A percentile compares a stretch with the other conserved stretches of the same genome.
These are phyloP conservation scores for Trametes cingulata DNA, from an alignment of 768 basidiomycete genomes.

Conservation along the genomic window DNA sequence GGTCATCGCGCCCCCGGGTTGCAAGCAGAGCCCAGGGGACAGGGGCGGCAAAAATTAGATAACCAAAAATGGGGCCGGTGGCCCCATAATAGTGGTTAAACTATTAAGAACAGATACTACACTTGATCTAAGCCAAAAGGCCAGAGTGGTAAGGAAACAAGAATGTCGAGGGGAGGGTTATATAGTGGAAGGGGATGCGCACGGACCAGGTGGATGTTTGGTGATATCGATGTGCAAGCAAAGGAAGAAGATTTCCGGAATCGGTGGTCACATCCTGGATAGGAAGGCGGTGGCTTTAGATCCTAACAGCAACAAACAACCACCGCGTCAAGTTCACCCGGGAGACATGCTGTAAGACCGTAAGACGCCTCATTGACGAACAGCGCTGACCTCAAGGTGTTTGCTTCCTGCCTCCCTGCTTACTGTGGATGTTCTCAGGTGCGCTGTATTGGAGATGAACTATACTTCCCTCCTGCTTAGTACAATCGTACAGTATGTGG, in stretches of 20 bases:
- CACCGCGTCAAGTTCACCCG: not conserved
- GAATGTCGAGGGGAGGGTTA: constrained; percentile 1
- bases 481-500: too few species aligned
- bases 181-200: constrained; percentile 6
- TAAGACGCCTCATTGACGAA: too few species aligned
- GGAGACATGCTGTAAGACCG: too few species aligned
- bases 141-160: constrained; percentile 47
- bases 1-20: constrained; percentile 31
- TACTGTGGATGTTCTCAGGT: too few species aligned
- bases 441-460: too few species aligned
- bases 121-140: constrained; percentile 78
- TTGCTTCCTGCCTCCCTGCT: too few species aligned
- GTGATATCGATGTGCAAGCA: not conserved
- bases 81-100: constrained; percentile 12
- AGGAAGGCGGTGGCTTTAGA: constrained; percentile 17
- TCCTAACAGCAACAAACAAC: constrained; percentile 10
- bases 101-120: constrained; percentile 77
- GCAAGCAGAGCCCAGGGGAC: constrained; percentile 31
- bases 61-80: constrained; percentile 17
- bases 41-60: constrained; percentile 27
- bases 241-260: not conserved
- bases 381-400: not conserved
- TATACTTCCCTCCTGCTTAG: too few species aligned
- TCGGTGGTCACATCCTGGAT: not conserved
- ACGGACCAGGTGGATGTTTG: constrained; percentile 15